Percentiles rank a stretch among this genome's conserved stretches.
Conservation (phyloP, 2,329 filamentous ascomycete species). For the Xylariaceae sp. region DNA sequence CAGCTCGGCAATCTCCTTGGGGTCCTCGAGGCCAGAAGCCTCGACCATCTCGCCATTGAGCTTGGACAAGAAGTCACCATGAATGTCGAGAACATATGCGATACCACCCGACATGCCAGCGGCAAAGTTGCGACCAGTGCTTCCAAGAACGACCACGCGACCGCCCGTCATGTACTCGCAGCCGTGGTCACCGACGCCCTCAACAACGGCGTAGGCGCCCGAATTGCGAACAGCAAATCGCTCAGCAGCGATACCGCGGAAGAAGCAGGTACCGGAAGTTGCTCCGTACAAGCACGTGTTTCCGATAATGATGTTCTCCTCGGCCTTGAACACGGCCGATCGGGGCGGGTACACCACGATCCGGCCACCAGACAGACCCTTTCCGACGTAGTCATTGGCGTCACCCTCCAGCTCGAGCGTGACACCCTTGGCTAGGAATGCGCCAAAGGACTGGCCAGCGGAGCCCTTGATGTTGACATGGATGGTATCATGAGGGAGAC, state of each 20-base stretch:
- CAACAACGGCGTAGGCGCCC: conserved; percentile 90
- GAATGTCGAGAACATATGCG: conserved; percentile 85
- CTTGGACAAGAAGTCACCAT: conserved; percentile 85
- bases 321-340: conserved; percentile 85
- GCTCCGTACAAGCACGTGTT: conserved; percentile 95
- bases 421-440: conserved; percentile 86
- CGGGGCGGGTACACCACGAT: conserved; percentile 91
- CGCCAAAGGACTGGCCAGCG: conserved; percentile 93
- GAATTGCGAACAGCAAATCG: conserved; percentile 96
- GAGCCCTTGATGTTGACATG: conserved; percentile 96
- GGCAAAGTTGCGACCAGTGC: conserved; percentile 92
- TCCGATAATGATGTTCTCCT: conserved; percentile 90
- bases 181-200: conserved; percentile 92
- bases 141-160: conserved; percentile 78
- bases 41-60: conserved; percentile 98
- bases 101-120: conserved; percentile 99
- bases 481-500: conserved; percentile 85
- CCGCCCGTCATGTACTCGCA: conserved; percentile 99
- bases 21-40: conserved; percentile 75
- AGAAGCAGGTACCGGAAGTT: conserved; percentile 86
- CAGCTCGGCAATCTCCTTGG: conserved; percentile 81
- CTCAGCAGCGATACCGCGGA: conserved; percentile 94
- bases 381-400: conserved; percentile 93
- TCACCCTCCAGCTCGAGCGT: conserved; percentile 95
- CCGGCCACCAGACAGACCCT: conserved; percentile 88